Percentiles rank a stretch among this genome's conserved stretches.
Conservation (phyloP, 208 protist species). For the Crithidia sp. region DNA sequence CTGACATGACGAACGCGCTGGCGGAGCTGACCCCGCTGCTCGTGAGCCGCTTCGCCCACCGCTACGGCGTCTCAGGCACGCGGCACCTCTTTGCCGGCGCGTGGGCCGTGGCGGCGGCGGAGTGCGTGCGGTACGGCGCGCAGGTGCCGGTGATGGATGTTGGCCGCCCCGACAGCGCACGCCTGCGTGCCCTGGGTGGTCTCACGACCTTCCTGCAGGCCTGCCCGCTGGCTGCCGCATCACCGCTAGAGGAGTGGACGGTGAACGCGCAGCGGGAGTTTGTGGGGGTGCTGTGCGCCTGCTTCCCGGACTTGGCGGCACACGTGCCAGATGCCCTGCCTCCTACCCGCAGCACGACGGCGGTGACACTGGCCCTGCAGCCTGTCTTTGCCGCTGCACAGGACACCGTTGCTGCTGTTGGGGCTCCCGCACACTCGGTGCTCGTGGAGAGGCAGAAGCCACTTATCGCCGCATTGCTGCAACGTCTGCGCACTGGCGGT, state of each 20-base stretch:
- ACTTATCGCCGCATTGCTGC: conserved; percentile 29
- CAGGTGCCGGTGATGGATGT: conserved; percentile 65
- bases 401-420: background rate
- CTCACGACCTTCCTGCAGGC: conserved; percentile 54
- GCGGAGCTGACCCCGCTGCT: conserved; percentile 65
- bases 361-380: conserved; percentile 19
- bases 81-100: conserved; percentile 53
- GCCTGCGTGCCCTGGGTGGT: conserved; percentile 41
- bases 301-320: conserved; percentile 43
- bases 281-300: conserved; percentile 47
- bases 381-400: conserved; percentile 25
- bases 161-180: conserved; percentile 38
- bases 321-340: conserved; percentile 15
- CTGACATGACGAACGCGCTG: conserved; percentile 25
- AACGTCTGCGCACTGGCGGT: conserved; percentile 21
- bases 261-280: conserved; percentile 60
- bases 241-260: conserved; percentile 70
- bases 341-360: conserved; percentile 11
- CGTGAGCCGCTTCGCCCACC: conserved; percentile 54
- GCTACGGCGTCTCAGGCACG: conserved; percentile 59
- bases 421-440: background rate
- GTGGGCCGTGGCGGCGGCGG: conserved; percentile 60
- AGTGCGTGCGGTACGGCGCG: conserved; percentile 53
- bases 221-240: conserved; percentile 47
- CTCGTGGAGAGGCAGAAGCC: conserved; percentile 33